These are phyloP conservation scores for Phytophthora ramorum DNA, from an alignment of 352 stramenopile species.

Conservation along the genomic window DNA sequence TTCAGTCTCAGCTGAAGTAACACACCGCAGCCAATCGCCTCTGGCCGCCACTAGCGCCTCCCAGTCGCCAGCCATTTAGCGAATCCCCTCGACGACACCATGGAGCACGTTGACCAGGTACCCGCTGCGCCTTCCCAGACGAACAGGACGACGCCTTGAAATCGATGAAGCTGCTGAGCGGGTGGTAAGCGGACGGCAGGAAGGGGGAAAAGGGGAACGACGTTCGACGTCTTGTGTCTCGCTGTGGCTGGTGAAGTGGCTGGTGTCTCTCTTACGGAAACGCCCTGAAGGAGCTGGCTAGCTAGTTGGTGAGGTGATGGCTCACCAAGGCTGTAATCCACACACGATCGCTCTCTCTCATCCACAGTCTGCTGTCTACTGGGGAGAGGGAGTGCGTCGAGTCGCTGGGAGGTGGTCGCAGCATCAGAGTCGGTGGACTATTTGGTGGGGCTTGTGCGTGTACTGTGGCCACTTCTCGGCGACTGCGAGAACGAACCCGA, in stretches of 20 bases:
- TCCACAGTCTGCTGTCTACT: constrained; percentile 4
- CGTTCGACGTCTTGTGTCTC: constrained; percentile 15
- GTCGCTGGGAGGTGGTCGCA: constrained; percentile 5
- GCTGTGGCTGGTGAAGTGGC: constrained; percentile 22
- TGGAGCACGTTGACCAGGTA: constrained; percentile 90
- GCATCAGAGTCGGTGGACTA: no score
- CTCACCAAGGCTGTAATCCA: constrained; percentile 88
- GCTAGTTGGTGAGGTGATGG: constrained; percentile 54
- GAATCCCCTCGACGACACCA: constrained; percentile 64
- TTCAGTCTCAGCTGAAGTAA: constrained; percentile 22
- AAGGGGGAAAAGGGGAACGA: constrained; percentile 1
- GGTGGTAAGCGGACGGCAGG: constrained; percentile 20
- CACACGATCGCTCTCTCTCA: constrained; percentile 12
- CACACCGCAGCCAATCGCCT: constrained; percentile 29
- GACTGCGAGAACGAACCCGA: constrained; percentile 33
- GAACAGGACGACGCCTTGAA: constrained; percentile 1
- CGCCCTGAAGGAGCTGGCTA: constrained; percentile 45
- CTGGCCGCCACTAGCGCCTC: background rate
- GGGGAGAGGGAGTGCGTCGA: background rate
- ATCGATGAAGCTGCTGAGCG: background rate
- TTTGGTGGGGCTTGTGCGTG: background rate
- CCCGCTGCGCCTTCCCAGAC: background rate
- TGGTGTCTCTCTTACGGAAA: constrained; percentile 12
- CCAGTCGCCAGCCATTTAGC: constrained; percentile 19
- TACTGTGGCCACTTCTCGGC: background rate